A percentile compares a stretch with the other conserved stretches of the same genome.
phyloP scores from a whole-genome alignment of 371 early-diverging fungal genomes.

The Apophysomyces variabilis region DNA sequence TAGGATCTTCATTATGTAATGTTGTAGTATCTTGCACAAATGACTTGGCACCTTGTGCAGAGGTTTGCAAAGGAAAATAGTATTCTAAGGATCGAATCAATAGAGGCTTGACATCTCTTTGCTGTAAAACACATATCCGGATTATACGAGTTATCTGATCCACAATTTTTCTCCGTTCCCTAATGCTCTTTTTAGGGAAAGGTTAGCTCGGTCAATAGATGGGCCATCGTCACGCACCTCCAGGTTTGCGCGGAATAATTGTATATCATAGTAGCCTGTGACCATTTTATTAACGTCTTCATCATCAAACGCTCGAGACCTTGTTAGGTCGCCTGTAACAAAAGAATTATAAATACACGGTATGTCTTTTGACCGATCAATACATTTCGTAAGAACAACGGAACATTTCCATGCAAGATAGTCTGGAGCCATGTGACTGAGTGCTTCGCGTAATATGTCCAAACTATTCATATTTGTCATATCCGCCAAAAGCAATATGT shows the following conservation, averaged over 20 bases:
- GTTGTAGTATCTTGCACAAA: conserved; percentile 2
- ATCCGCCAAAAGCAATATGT: conserved; percentile 35
- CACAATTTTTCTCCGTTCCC: conserved; percentile 10
- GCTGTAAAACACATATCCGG: conserved; percentile 17
- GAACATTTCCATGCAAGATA: conserved; percentile 28
- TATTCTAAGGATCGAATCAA: conserved; percentile 19
- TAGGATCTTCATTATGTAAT: background rate
- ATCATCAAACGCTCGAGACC: conserved; percentile 21
- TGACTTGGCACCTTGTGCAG: background rate
- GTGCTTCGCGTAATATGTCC: conserved; percentile 10
- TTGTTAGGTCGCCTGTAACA: conserved; percentile 28
- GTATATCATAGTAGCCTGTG: conserved; percentile 14
- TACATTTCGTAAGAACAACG: conserved; percentile 43
- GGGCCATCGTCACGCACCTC: conserved; percentile 15
- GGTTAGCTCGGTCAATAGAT: background rate
- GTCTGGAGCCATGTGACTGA: conserved; percentile 19
- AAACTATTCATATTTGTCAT: conserved; percentile 33
- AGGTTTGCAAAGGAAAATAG: conserved; percentile 9
- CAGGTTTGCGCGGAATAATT: conserved; percentile 31
- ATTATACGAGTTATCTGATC: conserved; percentile 14
- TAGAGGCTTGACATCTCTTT: conserved; percentile 14
- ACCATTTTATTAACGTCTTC: conserved; percentile 16
- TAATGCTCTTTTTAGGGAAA: background rate
- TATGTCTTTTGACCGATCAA: background rate
- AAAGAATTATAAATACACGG: background rate